These are phyloP conservation scores for Aureobasidium lini DNA, from an alignment of 2,329 filamentous ascomycete genomes.

Conservation along the genomic window DNA sequence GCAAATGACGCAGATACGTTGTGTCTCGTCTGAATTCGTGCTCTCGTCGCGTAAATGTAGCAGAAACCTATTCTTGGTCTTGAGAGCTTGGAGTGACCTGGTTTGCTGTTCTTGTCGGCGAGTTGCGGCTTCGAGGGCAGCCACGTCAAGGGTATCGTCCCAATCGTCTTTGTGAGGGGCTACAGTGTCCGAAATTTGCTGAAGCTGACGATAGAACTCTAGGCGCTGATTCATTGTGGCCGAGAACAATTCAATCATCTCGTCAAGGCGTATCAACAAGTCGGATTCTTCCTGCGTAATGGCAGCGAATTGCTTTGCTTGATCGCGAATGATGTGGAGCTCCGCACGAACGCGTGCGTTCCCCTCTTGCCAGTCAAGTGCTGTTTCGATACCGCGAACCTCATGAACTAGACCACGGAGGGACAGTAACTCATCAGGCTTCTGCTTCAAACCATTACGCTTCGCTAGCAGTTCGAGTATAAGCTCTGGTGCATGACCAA, in stretches of 20 bases:
- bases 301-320: slow-evolving; percentile 53
- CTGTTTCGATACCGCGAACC: slow-evolving; percentile 55
- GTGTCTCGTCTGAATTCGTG: slow-evolving; percentile 50
- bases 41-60: slow-evolving; percentile 55
- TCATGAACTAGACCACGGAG: slow-evolving; percentile 64
- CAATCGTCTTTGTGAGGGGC: slow-evolving; percentile 61
- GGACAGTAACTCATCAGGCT: slow-evolving; percentile 52
- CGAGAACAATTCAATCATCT: slow-evolving; percentile 69
- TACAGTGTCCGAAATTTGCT: slow-evolving; percentile 84
- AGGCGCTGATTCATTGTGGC: slow-evolving; percentile 75
- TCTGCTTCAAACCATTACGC: slow-evolving; percentile 38
- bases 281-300: slow-evolving; percentile 48
- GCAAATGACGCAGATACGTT: slow-evolving; percentile 77
- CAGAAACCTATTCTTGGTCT: slow-evolving; percentile 70
- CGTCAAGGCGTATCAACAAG: slow-evolving; percentile 46
- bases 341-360: slow-evolving; percentile 56
- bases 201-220: slow-evolving; percentile 85
- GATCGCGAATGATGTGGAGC: slow-evolving; percentile 53
- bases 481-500: slow-evolving; percentile 64
- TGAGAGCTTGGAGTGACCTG: slow-evolving; percentile 53
- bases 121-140: slow-evolving; percentile 36
- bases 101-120: slow-evolving; percentile 46
- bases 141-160: slow-evolving; percentile 48
- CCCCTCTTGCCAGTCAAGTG: slow-evolving; percentile 51
- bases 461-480: slow-evolving; percentile 42